A percentile compares a stretch with the other conserved stretches of the same genome.
Evolutionary conservation across 108 stramenopile species (phyloP).

Genomic region (Pseudonitzschia multistriata): DNA sequence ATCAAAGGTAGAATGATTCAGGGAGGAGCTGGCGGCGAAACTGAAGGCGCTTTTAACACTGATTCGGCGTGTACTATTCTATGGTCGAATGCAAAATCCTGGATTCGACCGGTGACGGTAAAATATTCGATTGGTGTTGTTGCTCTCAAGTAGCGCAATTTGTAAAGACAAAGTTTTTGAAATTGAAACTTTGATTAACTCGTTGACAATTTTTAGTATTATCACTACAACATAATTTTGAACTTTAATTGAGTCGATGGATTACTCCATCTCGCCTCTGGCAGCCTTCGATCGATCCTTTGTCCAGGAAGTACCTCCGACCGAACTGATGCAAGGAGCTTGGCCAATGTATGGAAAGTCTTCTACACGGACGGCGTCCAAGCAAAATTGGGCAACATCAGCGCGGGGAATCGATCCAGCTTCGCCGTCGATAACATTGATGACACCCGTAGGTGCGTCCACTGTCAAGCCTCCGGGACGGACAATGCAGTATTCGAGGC

Average conservation of each 20-base stretch:
- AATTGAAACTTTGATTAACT: too few relatives aligned
- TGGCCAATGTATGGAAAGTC: conserved; percentile 93
- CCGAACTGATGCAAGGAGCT: conserved; percentile 92
- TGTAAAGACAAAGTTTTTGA: too few relatives aligned
- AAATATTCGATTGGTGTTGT: conserved; percentile 73
- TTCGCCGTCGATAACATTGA: conserved; percentile 97
- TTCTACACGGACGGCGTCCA: conserved; percentile 85
- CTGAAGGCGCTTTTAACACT: conserved; percentile 66
- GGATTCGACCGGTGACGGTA: conserved; percentile 82
- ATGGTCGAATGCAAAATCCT: conserved; percentile 82
- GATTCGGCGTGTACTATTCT: conserved; percentile 78
- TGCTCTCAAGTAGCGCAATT: conserved; percentile 42
- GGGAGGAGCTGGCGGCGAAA: conserved; percentile 82
- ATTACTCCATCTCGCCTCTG: conserved; percentile 53
- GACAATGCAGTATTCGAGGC: conserved; percentile 94
- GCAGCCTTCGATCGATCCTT: conserved; percentile 89
- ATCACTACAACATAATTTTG: too few relatives aligned
- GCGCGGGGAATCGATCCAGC: conserved; percentile 93
- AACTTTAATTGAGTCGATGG: too few relatives aligned
- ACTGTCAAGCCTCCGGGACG: conserved; percentile 96
- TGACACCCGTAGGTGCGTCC: conserved; percentile 92
- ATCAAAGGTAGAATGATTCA: conserved; percentile 55
- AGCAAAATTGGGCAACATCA: conserved; percentile 95
- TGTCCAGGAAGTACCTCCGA: conserved; percentile 91
- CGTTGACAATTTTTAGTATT: too few relatives aligned